Conservation (phyloP, 495 filamentous ascomycete genomes). For the Parathielavia appendiculata region DNA sequence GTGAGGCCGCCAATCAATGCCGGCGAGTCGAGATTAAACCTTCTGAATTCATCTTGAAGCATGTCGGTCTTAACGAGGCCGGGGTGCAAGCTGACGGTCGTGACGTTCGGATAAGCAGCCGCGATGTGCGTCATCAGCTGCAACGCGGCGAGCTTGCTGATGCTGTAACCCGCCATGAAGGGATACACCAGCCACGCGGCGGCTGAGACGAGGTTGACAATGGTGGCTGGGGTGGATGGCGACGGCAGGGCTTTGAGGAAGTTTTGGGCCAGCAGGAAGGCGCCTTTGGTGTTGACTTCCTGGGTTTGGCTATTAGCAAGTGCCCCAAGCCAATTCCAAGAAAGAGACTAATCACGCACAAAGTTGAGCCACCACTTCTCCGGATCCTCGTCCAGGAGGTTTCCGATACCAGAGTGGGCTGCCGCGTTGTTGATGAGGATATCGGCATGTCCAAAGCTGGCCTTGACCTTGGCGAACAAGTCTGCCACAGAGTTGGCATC, state of each 20-base stretch:
- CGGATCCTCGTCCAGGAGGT: constrained; percentile 24
- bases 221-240: constrained; percentile 7
- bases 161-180: constrained; percentile 11
- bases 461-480: constrained; percentile 37
- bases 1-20: constrained; percentile 3
- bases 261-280: constrained; percentile 4
- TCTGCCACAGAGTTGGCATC: constrained; percentile 27
- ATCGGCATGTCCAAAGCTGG: constrained; percentile 38
- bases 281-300: constrained; percentile 14
- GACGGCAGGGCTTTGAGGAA: constrained; percentile 1
- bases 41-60: neutral
- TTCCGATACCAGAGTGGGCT: constrained; percentile 14
- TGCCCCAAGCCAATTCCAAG: too few species aligned
- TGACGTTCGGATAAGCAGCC: constrained; percentile 2
- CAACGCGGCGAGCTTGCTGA: constrained; percentile 8
- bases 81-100: constrained; percentile 7
- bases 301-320: neutral
- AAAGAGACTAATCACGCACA: constrained; percentile 8
- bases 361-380: constrained; percentile 37
- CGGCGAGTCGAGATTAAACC: constrained; percentile 4
- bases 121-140: constrained; percentile 7
- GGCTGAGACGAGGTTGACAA: constrained; percentile 8
- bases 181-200: neutral
- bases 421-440: constrained; percentile 46
- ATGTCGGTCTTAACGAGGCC: constrained; percentile 11